These are phyloP conservation scores for Acrodontium crateriforme DNA, from an alignment of 2,329 filamentous ascomycete species.

Conservation along the genomic window DNA sequence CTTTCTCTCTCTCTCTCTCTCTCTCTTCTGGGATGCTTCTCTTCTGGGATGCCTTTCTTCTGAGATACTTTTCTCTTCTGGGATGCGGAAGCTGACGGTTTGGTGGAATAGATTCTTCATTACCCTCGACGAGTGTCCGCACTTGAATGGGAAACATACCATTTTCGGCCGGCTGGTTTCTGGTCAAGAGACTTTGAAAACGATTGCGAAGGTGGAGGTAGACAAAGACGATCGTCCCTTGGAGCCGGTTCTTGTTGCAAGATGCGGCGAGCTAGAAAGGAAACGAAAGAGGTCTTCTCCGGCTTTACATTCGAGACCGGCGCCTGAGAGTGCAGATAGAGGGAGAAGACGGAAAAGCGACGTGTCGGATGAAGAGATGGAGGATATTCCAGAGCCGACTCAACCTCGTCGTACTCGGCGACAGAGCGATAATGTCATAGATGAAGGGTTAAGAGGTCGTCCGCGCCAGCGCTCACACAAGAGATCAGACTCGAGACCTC, in stretches of 20 bases:
- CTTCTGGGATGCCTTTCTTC: conserved; percentile 1
- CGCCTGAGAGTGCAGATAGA: conserved; percentile 9
- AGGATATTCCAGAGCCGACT: conserved; percentile 10
- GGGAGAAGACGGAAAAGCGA: conserved; percentile 17
- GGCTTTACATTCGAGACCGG: conserved; percentile 1
- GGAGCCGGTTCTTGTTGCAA: conserved; percentile 22
- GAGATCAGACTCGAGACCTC: conserved; percentile 16
- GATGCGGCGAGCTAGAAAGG: conserved; percentile 27
- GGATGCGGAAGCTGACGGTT: conserved; percentile 5
- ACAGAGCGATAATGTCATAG: conserved; percentile 22
- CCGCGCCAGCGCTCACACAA: conserved; percentile 20
- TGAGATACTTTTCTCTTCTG: no score
- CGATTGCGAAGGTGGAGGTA: conserved; percentile 24
- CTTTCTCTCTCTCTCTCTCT: no score
- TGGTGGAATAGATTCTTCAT: conserved; percentile 30
- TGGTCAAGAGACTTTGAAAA: conserved; percentile 22
- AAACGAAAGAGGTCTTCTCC: conserved; percentile 14
- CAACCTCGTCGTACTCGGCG: conserved; percentile 15
- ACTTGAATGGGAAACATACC: conserved; percentile 29
- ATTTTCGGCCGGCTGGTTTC: conserved; percentile 26
- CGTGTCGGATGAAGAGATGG: conserved; percentile 16
- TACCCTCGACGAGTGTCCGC: conserved; percentile 25
- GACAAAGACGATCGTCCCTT: conserved; percentile 25
- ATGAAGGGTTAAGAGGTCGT: conserved; percentile 23
- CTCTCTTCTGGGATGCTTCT: no score